phyloP scores from a whole-genome alignment of 1,284 basidiomycete genomes.

The Schizophyllum amplum region DNA sequence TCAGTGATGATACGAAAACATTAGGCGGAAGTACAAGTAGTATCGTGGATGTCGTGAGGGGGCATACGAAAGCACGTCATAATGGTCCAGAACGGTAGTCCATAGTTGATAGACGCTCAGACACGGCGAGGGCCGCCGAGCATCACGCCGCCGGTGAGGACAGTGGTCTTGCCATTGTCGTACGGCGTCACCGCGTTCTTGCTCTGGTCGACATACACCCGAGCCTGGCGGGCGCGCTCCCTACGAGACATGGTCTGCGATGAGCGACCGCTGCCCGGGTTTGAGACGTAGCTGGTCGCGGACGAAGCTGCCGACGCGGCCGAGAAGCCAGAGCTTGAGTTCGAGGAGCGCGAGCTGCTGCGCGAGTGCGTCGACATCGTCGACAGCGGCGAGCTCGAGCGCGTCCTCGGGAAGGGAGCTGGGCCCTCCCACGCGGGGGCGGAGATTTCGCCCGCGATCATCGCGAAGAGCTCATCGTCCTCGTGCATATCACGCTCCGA shows the following conservation, averaged over 20 bases:
- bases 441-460: slow-evolving; percentile 62
- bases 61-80: too few species aligned
- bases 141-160: slow-evolving; percentile 79
- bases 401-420: slow-evolving; percentile 28
- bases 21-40: background rate
- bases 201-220: slow-evolving; percentile 60
- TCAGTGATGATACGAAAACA: background rate
- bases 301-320: slow-evolving; percentile 27
- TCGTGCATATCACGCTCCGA: slow-evolving; percentile 58
- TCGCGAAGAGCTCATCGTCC: slow-evolving; percentile 62
- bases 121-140: slow-evolving; percentile 42
- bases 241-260: slow-evolving; percentile 44
- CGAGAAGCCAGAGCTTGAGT: slow-evolving; percentile 57
- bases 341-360: slow-evolving; percentile 68
- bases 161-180: slow-evolving; percentile 78
- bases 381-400: slow-evolving; percentile 53
- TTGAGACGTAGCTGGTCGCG: slow-evolving; percentile 32
- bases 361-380: slow-evolving; percentile 54
- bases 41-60: background rate
- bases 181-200: slow-evolving; percentile 76
- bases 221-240: slow-evolving; percentile 55
- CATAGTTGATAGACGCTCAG: background rate
- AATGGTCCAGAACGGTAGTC: too few species aligned
- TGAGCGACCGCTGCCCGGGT: slow-evolving; percentile 20
- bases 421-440: slow-evolving; percentile 60